These are phyloP conservation scores for Hypomontagnella submonticulosa DNA, from an alignment of 495 filamentous ascomycete genomes.

Conservation along the genomic window DNA sequence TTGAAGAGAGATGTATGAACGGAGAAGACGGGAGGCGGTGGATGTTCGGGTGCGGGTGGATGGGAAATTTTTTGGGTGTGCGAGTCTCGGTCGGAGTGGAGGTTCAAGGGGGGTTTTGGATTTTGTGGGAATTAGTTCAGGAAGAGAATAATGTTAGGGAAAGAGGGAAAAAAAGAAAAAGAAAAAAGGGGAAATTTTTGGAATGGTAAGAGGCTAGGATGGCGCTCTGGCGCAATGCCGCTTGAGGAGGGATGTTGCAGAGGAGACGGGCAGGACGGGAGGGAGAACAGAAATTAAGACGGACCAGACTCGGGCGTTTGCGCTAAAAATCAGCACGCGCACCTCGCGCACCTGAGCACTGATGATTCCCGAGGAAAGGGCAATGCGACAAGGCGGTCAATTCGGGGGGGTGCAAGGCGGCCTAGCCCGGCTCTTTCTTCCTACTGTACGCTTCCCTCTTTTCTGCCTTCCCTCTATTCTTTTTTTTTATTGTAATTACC, in stretches of 20 bases:
- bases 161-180: constrained; percentile 10
- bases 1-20: constrained; percentile 42
- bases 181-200: constrained; percentile 12
- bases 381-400: constrained; percentile 45
- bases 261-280: constrained; percentile 41
- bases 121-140: too few species aligned
- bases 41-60: constrained; percentile 48
- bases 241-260: constrained; percentile 43
- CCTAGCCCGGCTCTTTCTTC: constrained; percentile 42
- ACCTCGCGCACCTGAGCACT: constrained; percentile 40
- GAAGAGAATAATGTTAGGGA: constrained; percentile 20
- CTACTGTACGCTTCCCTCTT: constrained; percentile 7
- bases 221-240: constrained; percentile 44
- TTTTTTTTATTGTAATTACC: background rate
- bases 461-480: constrained; percentile 17
- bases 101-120: constrained; percentile 24
- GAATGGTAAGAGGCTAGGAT: constrained; percentile 27
- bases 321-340: constrained; percentile 46
- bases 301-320: constrained; percentile 47
- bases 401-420: constrained; percentile 39
- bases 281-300: constrained; percentile 41
- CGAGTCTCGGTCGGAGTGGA: constrained; percentile 44
- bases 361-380: constrained; percentile 44
- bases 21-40: constrained; percentile 50
- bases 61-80: constrained; percentile 46